Evolutionary conservation across 805 yeast species (phyloP).

Genomic region (Monosporozyma aerobia): DNA sequence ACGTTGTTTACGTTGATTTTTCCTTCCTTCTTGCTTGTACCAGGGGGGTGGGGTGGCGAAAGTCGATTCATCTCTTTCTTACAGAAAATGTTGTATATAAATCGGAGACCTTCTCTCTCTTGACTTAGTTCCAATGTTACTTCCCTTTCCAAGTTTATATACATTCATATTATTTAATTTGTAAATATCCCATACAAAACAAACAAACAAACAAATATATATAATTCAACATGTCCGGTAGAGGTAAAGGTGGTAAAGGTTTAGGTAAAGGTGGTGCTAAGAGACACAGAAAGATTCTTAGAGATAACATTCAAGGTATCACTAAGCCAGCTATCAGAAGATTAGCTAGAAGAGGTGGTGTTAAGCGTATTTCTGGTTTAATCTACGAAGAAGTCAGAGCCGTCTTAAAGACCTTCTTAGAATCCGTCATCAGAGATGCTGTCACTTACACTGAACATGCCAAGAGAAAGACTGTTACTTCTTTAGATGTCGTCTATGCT

Average conservation of each 20-base stretch:
- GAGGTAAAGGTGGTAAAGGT: constrained; percentile 99
- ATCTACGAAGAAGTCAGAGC: constrained; percentile 98
- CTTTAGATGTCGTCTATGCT: constrained; percentile 97
- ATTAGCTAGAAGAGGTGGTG: constrained; percentile 99
- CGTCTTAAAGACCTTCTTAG: constrained; percentile 91
- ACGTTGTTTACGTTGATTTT: not conserved
- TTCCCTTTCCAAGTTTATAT: not conserved
- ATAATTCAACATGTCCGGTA: constrained; percentile 69
- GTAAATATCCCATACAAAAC: constrained; percentile 4
- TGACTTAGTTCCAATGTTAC: not conserved
- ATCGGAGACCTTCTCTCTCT: not conserved
- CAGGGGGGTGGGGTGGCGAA: not conserved
- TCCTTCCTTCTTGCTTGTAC: no score
- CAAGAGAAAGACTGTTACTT: constrained; percentile 99
- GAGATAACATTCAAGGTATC: constrained; percentile 99
- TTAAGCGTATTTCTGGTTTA: constrained; percentile 97
- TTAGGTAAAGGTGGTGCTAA: constrained; percentile 99
- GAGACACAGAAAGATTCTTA: constrained; percentile 98
- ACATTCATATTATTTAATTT: not conserved
- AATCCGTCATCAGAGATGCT: constrained; percentile 97
- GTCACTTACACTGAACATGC: constrained; percentile 99
- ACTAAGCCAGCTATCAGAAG: constrained; percentile 99
- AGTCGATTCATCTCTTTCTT: not conserved
- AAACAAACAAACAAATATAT: constrained; percentile 7
- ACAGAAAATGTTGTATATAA: not conserved